These are phyloP conservation scores for Globisporangium solare DNA, from an alignment of 352 stramenopile species.

Conservation along the genomic window DNA sequence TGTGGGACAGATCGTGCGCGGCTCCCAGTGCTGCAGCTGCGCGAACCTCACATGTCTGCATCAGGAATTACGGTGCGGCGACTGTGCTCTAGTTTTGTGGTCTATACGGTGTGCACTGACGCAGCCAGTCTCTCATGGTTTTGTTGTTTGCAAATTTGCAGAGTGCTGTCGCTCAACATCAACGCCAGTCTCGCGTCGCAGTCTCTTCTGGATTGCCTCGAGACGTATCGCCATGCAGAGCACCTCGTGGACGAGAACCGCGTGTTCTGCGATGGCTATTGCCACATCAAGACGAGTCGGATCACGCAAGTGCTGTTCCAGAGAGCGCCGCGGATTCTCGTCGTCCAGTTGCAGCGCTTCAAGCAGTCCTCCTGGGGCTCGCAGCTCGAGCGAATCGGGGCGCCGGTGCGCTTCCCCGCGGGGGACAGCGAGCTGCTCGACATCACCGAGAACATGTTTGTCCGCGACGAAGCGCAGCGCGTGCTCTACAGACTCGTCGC, in stretches of 20 bases:
- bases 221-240: slow-evolving; percentile 47
- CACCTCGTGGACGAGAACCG: slow-evolving; percentile 57
- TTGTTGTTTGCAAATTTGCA: slow-evolving; percentile 11
- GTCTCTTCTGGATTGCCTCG: slow-evolving; percentile 48
- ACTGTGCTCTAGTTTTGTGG: slow-evolving; percentile 9
- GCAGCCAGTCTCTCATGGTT: neutral
- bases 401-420: slow-evolving; percentile 48
- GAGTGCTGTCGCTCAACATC: slow-evolving; percentile 61
- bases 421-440: slow-evolving; percentile 32
- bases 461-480: slow-evolving; percentile 35
- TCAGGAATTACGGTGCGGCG: slow-evolving; percentile 45
- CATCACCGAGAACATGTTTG: slow-evolving; percentile 63
- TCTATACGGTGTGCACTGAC: neutral
- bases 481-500: slow-evolving; percentile 54
- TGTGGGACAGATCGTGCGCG: slow-evolving; percentile 67
- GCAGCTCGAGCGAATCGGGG: slow-evolving; percentile 48
- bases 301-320: slow-evolving; percentile 72
- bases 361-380: slow-evolving; percentile 31
- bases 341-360: slow-evolving; percentile 74
- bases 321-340: slow-evolving; percentile 38
- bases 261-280: slow-evolving; percentile 68
- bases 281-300: slow-evolving; percentile 58
- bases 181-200: slow-evolving; percentile 30
- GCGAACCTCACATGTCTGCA: slow-evolving; percentile 65
- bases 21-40: slow-evolving; percentile 73